Base-by-base conservation (phyloP, 495 filamentous ascomycete species). In the Trypethelium eluteriae region DNA sequence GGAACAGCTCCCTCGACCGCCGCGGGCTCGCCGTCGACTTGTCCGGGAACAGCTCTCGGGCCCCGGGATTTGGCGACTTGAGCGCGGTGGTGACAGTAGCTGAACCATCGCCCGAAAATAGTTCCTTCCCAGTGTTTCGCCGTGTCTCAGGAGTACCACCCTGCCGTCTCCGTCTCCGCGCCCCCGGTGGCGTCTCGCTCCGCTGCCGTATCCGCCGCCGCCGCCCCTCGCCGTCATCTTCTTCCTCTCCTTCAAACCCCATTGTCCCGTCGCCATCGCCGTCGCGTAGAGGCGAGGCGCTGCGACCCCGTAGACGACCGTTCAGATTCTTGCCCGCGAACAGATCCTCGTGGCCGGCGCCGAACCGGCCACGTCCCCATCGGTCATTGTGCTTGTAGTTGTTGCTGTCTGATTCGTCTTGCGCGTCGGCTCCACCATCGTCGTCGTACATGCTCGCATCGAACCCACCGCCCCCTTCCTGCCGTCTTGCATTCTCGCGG, bases 381-480 rank as follows among this genome's bases (percentile, higher is more conserved):
- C 68, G 44, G 16, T 50, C 56, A 32, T 74, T 10, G 66, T 69
- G 65, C 69, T 68, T n/a, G 18, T 50, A 46, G 34, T 74, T 10
- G 66, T 69, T 64, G 70, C 67, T n/a, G 11, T 64, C 65, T 4
- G 63, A 61, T 38, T 72, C 68, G 6, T 70, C 41, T 34, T 71
- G 65, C 35, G 78, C 12, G 41, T 35, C 9, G 53, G 59, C 12
- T 25, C 53, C 34, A 65, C 62, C 68, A 67, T 84, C 79, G 64
- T 95, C 92, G 68, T 92, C 92, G 68, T 95, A 96, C 76, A 96
- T 85, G 66, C 81, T 88, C 34, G 83, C 88, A 69, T 87, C 85
- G 71, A 92, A 90, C 0, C 76, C 74, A 3, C 83, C 80, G 65
- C 83, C 81, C 25, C 25, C 25, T 25, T 62, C 70, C 35, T 72